Percentiles rank a stretch among this genome's conserved stretches.
Conservation (phyloP, 108 stramenopile species). For the Seminavis robusta region DNA sequence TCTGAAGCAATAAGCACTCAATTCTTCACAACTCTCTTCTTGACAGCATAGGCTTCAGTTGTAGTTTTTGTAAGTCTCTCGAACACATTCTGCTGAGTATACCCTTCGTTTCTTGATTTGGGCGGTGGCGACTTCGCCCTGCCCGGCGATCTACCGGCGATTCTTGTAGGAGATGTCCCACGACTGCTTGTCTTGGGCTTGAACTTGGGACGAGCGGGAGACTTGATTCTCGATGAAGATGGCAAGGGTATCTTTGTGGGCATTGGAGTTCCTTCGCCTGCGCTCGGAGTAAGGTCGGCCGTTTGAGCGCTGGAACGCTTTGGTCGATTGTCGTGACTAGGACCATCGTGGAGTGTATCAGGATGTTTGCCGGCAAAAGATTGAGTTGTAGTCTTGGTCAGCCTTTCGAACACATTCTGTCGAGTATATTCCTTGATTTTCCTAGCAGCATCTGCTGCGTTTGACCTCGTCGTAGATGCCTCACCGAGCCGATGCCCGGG, state of each 20-base stretch:
- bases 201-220: neutral
- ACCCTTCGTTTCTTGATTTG: slow-evolving; percentile 8
- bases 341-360: too few species aligned
- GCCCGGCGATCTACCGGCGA: too few species aligned
- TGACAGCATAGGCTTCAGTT: slow-evolving; percentile 55
- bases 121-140: neutral
- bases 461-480: neutral
- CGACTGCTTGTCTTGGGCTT: neutral
- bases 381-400: slow-evolving; percentile 53
- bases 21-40: slow-evolving; percentile 17
- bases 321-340: too few species aligned
- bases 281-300: too few species aligned
- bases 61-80: slow-evolving; percentile 59
- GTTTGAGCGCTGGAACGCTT: too few species aligned
- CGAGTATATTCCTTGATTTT: slow-evolving; percentile 19
- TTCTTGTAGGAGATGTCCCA: neutral
- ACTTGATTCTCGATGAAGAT: neutral
- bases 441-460: neutral
- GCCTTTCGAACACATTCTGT: slow-evolving; percentile 60
- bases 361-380: slow-evolving; percentile 54
- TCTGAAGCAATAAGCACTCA: too few species aligned
- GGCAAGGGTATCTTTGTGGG: neutral
- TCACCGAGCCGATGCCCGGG: neutral
- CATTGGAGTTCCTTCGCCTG: neutral
- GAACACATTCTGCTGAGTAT: slow-evolving; percentile 53